Conservation (phyloP, 2,329 filamentous ascomycete species). For the Sporothrix pallida region DNA sequence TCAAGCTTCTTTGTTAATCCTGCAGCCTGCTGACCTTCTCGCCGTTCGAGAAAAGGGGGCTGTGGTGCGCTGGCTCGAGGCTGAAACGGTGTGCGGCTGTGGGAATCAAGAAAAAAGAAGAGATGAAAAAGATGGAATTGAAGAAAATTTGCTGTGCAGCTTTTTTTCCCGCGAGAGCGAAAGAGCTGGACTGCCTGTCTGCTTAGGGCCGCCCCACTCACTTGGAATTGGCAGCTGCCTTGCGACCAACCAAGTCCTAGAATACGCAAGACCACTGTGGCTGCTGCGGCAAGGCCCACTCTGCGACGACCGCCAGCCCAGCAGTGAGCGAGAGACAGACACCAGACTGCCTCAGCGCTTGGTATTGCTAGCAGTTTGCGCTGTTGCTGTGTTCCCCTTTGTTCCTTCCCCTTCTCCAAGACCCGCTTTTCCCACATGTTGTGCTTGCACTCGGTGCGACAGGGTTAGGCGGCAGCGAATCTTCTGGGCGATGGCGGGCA, state of each 20-base stretch:
- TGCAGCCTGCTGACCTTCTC: constrained; percentile 16
- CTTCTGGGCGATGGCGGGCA: constrained; percentile 20
- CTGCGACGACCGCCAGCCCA: constrained; percentile 8
- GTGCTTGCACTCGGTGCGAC: background rate
- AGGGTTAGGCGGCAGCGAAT: constrained; percentile 30
- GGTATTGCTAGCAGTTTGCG: background rate
- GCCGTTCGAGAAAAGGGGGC: constrained; percentile 9
- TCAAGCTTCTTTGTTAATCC: constrained; percentile 17
- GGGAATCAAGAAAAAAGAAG: constrained; percentile 10
- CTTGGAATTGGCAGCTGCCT: constrained; percentile 32
- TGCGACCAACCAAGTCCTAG: constrained; percentile 33
- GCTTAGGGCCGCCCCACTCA: constrained; percentile 1
- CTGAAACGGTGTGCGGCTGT: constrained; percentile 23
- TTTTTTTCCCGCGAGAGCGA: constrained; percentile 1
- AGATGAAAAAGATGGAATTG: background rate
- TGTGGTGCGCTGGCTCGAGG: constrained; percentile 23
- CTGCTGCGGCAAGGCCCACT: constrained; percentile 41
- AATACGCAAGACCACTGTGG: constrained; percentile 46
- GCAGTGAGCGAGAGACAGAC: background rate
- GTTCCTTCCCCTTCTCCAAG: constrained; percentile 23
- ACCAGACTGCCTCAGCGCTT: background rate
- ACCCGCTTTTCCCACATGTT: constrained; percentile 30
- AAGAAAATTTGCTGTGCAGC: constrained; percentile 25
- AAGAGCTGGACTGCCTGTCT: constrained; percentile 16
- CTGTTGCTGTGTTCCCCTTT: background rate